Conservation (phyloP, 495 filamentous ascomycete genomes). For the Penicillium antarcticum region DNA sequence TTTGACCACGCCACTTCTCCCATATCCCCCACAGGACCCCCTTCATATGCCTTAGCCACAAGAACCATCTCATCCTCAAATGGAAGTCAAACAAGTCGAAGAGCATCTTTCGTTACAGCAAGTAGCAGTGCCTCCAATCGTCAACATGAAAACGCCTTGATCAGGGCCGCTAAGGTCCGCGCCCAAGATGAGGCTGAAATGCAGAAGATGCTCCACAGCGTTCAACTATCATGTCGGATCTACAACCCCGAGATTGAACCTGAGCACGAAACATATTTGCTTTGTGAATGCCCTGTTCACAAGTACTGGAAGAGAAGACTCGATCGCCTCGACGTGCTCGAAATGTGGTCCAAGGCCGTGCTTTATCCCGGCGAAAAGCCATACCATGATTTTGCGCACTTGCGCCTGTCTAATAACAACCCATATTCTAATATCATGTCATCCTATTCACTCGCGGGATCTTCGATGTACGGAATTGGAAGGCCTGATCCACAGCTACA, state of each 20-base stretch:
- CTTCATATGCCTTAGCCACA: background rate
- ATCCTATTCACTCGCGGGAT: constrained; percentile 14
- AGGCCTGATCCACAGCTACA: constrained; percentile 22
- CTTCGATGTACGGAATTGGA: constrained; percentile 9
- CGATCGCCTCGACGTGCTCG: constrained; percentile 31
- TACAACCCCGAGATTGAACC: constrained; percentile 49
- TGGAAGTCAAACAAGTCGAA: background rate
- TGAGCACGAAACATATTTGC: constrained; percentile 36
- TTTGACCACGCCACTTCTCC: background rate
- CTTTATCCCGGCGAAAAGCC: constrained; percentile 47
- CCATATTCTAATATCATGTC: constrained; percentile 30
- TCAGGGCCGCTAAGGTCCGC: constrained; percentile 32
- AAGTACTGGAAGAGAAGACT: constrained; percentile 29
- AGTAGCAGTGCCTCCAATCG: background rate
- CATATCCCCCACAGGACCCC: background rate
- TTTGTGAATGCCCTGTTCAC: constrained; percentile 32
- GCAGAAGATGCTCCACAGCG: constrained; percentile 34
- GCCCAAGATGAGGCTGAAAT: constrained; percentile 44
- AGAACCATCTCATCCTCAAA: background rate
- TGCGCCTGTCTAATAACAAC: constrained; percentile 22
- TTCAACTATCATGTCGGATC: constrained; percentile 32
- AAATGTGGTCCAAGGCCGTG: constrained; percentile 44
- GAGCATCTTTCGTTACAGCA: background rate
- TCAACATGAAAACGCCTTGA: constrained; percentile 31
- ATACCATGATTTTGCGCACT: constrained; percentile 33